phyloP scores from a whole-genome alignment of 2,329 filamentous ascomycete species.

The Aureobasidium sp. region DNA sequence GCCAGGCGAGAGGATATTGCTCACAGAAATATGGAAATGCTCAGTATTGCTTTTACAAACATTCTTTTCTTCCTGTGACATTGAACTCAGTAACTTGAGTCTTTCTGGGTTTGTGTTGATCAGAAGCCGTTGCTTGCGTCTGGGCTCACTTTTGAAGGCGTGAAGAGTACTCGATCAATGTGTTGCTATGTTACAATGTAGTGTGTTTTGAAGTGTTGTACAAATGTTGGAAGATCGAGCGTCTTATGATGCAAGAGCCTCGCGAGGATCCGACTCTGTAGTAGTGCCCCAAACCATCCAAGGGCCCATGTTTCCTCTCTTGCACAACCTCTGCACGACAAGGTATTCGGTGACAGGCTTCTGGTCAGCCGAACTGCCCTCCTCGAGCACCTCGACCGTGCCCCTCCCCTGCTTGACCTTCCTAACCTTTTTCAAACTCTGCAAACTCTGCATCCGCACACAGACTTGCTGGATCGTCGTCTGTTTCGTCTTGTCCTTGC shows the following conservation, averaged over 20 bases:
- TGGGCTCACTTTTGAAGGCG: too few relatives aligned
- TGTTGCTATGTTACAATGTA: neutral
- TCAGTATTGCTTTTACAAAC: slow-evolving; percentile 3
- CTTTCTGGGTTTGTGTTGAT: too few relatives aligned
- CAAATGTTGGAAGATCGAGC: neutral
- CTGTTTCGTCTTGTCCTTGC: slow-evolving; percentile 18
- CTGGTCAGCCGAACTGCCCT: slow-evolving; percentile 24
- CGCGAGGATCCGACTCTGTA: slow-evolving; percentile 32
- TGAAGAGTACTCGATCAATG: too few relatives aligned
- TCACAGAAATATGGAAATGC: slow-evolving; percentile 7
- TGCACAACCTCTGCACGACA: slow-evolving; percentile 39
- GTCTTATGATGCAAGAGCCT: neutral
- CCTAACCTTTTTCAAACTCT: slow-evolving; percentile 15
- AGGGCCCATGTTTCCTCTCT: slow-evolving; percentile 31
- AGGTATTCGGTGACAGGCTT: slow-evolving; percentile 42
- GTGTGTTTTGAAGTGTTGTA: neutral
- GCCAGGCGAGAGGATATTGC: neutral
- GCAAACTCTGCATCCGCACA: slow-evolving; percentile 16
- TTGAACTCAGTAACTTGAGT: neutral
- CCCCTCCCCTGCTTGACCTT: slow-evolving; percentile 25
- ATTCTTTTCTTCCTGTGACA: neutral
- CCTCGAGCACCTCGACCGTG: slow-evolving; percentile 26
- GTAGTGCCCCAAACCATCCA: slow-evolving; percentile 45
- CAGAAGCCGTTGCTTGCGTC: too few relatives aligned
- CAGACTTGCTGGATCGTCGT: slow-evolving; percentile 16